Percentiles rank a stretch among this genome's conserved stretches.
phyloP scores from a whole-genome alignment of 1,284 basidiomycete genomes.

The Irpex sp. region DNA sequence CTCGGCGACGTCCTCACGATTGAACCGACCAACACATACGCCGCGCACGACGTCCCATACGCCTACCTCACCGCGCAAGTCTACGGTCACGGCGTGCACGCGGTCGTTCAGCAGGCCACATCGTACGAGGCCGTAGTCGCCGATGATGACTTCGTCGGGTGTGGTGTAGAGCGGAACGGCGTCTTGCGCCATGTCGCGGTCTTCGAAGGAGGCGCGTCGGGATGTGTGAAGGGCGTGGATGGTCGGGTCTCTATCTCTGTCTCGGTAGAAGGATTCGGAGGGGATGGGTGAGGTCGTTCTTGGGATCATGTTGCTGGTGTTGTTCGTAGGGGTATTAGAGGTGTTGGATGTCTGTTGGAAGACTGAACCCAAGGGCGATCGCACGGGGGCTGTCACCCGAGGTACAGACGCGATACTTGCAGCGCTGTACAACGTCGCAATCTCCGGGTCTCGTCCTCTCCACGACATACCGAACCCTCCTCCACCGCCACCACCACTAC shows the following conservation, averaged over 20 bases:
- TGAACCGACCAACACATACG: slow-evolving; percentile 72
- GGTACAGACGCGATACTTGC: slow-evolving; percentile 75
- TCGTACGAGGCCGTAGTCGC: slow-evolving; percentile 82
- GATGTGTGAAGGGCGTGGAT: slow-evolving; percentile 21
- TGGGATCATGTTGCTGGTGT: slow-evolving; percentile 11
- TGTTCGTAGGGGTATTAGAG: too few species aligned
- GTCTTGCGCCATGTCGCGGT: slow-evolving; percentile 78
- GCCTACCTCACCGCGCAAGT: slow-evolving; percentile 82
- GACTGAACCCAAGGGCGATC: slow-evolving; percentile 32
- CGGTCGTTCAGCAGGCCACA: slow-evolving; percentile 86
- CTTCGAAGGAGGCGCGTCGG: slow-evolving; percentile 50
- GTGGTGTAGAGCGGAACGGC: slow-evolving; percentile 60
- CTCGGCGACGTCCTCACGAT: slow-evolving; percentile 60
- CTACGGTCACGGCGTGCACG: slow-evolving; percentile 87
- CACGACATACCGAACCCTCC: slow-evolving; percentile 31
- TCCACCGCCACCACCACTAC: slow-evolving; percentile 2
- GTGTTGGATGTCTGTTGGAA: slow-evolving; percentile 23
- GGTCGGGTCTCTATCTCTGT: slow-evolving; percentile 31
- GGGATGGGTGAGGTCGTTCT: slow-evolving; percentile 27
- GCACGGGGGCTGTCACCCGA: slow-evolving; percentile 19
- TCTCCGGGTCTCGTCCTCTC: slow-evolving; percentile 61
- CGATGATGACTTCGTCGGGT: slow-evolving; percentile 74
- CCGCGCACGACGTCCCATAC: slow-evolving; percentile 91
- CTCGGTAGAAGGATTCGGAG: slow-evolving; percentile 21
- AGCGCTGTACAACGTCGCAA: slow-evolving; percentile 79